These are phyloP conservation scores for Hypoxylon sp. DNA, from an alignment of 2,329 filamentous ascomycete genomes.

Conservation along the genomic window DNA sequence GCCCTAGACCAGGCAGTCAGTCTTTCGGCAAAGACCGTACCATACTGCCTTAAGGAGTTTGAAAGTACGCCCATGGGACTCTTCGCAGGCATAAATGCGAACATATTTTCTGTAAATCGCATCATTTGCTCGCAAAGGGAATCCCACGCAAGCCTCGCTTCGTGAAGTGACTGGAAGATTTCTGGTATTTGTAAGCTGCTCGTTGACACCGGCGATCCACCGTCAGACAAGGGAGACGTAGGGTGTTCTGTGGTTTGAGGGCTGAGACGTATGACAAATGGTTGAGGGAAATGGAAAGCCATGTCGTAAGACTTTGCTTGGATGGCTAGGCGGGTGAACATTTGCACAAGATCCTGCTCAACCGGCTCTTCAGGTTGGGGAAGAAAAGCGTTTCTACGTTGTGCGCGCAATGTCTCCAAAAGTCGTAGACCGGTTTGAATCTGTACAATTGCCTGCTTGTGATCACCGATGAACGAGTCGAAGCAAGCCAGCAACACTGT, in stretches of 20 bases:
- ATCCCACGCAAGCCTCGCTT: slow-evolving; percentile 72
- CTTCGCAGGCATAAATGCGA: slow-evolving; percentile 61
- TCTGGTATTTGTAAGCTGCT: slow-evolving; percentile 59
- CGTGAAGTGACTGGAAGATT: slow-evolving; percentile 65
- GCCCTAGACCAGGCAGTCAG: slow-evolving; percentile 70
- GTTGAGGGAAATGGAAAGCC: slow-evolving; percentile 76
- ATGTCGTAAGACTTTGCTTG: slow-evolving; percentile 78
- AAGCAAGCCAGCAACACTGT: slow-evolving; percentile 77
- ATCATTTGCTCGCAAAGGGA: slow-evolving; percentile 69
- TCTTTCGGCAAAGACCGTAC: slow-evolving; percentile 63
- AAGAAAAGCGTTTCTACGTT: slow-evolving; percentile 59
- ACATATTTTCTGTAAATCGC: slow-evolving; percentile 71
- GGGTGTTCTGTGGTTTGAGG: slow-evolving; percentile 56
- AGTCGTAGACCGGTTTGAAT: slow-evolving; percentile 72
- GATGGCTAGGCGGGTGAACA: slow-evolving; percentile 75
- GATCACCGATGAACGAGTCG: slow-evolving; percentile 76
- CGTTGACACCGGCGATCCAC: slow-evolving; percentile 59
- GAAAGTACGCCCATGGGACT: slow-evolving; percentile 70
- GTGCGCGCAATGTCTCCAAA: slow-evolving; percentile 66
- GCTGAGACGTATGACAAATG: slow-evolving; percentile 70
- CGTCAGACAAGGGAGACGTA: slow-evolving; percentile 62
- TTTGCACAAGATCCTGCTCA: slow-evolving; percentile 72
- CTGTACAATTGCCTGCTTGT: slow-evolving; percentile 72
- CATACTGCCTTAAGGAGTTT: slow-evolving; percentile 63
- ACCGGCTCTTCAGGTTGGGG: slow-evolving; percentile 64